A percentile compares a stretch with the other conserved stretches of the same genome.
Evolutionary conservation across 257 asterid genomes (phyloP).

Genomic region (Asclepias syriaca): DNA sequence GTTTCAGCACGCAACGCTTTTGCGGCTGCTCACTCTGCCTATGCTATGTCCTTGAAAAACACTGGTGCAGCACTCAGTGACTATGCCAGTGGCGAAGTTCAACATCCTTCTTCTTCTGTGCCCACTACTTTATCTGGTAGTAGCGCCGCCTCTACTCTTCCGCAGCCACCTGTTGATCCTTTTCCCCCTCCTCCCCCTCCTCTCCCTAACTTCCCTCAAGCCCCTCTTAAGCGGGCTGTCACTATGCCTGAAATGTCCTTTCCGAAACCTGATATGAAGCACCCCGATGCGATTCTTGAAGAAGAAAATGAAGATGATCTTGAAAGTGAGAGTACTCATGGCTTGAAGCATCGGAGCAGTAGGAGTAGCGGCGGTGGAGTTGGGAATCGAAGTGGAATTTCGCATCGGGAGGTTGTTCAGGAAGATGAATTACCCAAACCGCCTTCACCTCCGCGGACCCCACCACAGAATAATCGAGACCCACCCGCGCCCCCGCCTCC

Average conservation of each 20-base stretch:
- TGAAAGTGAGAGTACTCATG: conserved; percentile 44
- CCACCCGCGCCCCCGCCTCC: conserved; percentile 45
- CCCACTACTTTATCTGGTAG: conserved; percentile 19
- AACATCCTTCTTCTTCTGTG: conserved; percentile 28
- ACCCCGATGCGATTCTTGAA: conserved; percentile 57
- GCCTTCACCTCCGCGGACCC: conserved; percentile 16
- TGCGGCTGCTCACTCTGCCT: conserved; percentile 88
- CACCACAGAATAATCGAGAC: conserved; percentile 11
- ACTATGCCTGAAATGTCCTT: conserved; percentile 75
- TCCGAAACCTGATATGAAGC: conserved; percentile 38
- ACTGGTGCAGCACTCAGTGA: conserved; percentile 96
- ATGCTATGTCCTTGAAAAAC: conserved; percentile 76
- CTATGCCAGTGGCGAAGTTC: conserved; percentile 77
- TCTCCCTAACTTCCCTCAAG: conserved; percentile 34
- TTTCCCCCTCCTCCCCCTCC: conserved; percentile 77
- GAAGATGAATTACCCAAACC: conserved; percentile 37
- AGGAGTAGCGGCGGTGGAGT: conserved; percentile 36
- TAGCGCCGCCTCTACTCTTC: conserved; percentile 23
- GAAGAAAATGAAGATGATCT: conserved; percentile 70
- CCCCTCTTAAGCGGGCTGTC: conserved; percentile 77
- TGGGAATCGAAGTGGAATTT: conserved; percentile 37
- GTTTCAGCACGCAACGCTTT: conserved; percentile 81
- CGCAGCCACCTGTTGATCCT: conserved; percentile 44
- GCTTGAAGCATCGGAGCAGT: conserved; percentile 51
- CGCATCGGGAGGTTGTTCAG: conserved; percentile 25